These are phyloP conservation scores for Vanrija sp. DNA, from an alignment of 1,284 basidiomycete species.

Conservation along the genomic window DNA sequence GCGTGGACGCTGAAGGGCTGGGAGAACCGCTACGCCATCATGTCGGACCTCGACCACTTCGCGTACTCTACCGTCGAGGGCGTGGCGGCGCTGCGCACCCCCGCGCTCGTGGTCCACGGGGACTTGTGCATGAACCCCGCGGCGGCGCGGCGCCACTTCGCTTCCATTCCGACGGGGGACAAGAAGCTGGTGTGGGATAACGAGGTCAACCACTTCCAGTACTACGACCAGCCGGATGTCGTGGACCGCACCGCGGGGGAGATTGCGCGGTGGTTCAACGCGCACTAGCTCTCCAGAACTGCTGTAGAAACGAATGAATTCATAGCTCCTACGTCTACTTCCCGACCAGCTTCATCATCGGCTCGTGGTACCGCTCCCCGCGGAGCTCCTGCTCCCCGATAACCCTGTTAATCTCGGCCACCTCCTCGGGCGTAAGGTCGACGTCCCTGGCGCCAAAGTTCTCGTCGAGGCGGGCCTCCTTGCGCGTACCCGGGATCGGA, in stretches of 20 bases:
- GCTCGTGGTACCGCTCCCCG: no score
- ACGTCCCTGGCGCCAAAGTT: slow-evolving; percentile 39
- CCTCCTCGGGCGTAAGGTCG: slow-evolving; percentile 12
- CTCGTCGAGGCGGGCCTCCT: slow-evolving; percentile 33
- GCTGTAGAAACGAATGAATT: no score
- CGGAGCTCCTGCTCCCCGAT: no score
- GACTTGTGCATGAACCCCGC: background rate
- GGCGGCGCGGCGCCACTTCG: background rate
- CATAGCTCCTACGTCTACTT: no score
- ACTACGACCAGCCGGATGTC: background rate
- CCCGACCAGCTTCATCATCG: no score
- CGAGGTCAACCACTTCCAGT: background rate
- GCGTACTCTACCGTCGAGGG: no score
- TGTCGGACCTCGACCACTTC: no score
- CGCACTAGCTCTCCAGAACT: background rate
- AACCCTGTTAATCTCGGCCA: no score
- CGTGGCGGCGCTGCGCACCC: no score
- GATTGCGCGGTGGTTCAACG: background rate
- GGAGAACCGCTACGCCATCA: no score
- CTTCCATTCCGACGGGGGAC: background rate
- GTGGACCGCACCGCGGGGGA: background rate
- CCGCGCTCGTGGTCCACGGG: no score
- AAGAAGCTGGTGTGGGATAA: background rate
- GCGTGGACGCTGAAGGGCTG: background rate
- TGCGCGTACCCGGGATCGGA: slow-evolving; percentile 47